Base-by-base conservation (phyloP, 2,329 filamentous ascomycete species). In the Aspergillus latus region DNA sequence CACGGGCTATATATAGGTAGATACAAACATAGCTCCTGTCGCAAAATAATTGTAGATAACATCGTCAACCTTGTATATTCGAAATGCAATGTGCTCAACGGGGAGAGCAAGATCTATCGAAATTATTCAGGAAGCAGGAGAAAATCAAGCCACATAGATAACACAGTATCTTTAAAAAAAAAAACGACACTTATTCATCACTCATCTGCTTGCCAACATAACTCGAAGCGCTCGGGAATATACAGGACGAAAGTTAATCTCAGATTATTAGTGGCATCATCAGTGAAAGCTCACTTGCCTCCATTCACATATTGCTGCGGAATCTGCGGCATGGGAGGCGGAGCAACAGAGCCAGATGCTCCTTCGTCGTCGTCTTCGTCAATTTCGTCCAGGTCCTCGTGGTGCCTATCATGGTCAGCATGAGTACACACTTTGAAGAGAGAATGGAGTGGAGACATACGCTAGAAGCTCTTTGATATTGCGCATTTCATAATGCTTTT, bases 401-500 rank as follows among this genome's bases (percentile, higher is more conserved):
- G 85, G 67, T 90, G 88, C 11, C 73, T 77, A 57, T 32, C 28
- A 47, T 34, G 10, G 36, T 54, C 30, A 47, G 42, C 42, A 40
- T 46, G 21, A 8, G 6, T 28, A 21, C 21, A 21, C 21, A 21
- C 32, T 37, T 16, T 28, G 47, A 40, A 7, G 49, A 54, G n/a
- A 43, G 37, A 16, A 28, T 28, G 28, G 34, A 11, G 49, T 52
- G 11, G 39, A 28, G 37, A 76, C 80, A 63, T 74, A 88, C 86
- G 91, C 92, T 62, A 99, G 83, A 52, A 97, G 77, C 68, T 87
- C 84, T 68, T 94, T 96, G 57, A 97, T 92, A 69, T 94, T 89
- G 77, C 85, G 91, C 94, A 99, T 99, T 81, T 99, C 94, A 76
- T 99, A 99, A 76, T 99, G 94, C 79, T 87, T 93, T 86, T 94